Base-by-base conservation (phyloP, 345 rosid species). In the Euphorbia lathyris region DNA sequence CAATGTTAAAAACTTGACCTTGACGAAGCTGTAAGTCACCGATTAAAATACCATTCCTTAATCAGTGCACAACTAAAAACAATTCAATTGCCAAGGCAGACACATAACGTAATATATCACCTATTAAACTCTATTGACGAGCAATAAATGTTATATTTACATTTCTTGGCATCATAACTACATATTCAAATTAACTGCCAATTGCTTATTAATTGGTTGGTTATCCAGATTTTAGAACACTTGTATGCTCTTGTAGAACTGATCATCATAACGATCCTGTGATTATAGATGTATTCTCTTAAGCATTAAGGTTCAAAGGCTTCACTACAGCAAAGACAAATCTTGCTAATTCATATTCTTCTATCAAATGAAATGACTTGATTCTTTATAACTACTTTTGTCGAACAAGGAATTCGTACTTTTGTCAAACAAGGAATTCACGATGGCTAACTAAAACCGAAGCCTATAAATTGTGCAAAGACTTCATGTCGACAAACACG, bases 1-100 rank as follows among this genome's bases (percentile, higher is more conserved):
- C 92, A 69, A 90, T 92, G 83, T 96, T 96, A 80, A 92, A 96
- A 78, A 89, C 88, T 75, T 87, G 73, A 42, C 99, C 96, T 81
- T 80, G 86, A 26, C 88, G 86, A 51, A 96, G 93, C 99, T 96
- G 85, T 71, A 75, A 73, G 53, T 50, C 43, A 78, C 34, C 38
- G 75, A 11, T 74, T 51, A 76, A 64, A 61, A 63, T 53, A 58
- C 25, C 48, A 59, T 30, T 13, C 58, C 57, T 48, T 7, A 70
- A 69, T 69, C 32, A 74, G 40, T 22, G 14, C 61, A 51, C 7
- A 73, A 50, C 34, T 26, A 75, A 25, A 5, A 53, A 56, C 10
- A 12, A n/a, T 64, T 71, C 36, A 61, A 36, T 63, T 38, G 50
- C 50, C 14, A 53, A 5, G 20, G 36, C 51, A 67, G 16, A 0